Base-by-base conservation (phyloP, 1,284 basidiomycete species). In the Wallemia hederae region DNA sequence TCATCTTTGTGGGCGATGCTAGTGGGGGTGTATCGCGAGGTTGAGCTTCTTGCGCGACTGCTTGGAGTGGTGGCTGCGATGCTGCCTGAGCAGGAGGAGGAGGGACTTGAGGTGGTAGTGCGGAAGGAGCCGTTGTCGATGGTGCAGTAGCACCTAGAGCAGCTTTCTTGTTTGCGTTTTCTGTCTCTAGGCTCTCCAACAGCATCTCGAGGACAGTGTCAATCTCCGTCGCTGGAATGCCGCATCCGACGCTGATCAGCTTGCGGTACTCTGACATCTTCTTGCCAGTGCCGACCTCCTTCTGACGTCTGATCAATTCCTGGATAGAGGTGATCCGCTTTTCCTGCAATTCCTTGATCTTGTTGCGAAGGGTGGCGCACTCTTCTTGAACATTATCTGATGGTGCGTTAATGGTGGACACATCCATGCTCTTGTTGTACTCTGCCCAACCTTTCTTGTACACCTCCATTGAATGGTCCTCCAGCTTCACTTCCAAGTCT, bases 361-460 rank as follows among this genome's bases (percentile, higher is more conserved):
- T 82, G 64, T 76, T 77, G 59, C 80, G 74, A 61, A 84, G 70
- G 60, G 69, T 68, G 59, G 81, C 78, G 67, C 81, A 83, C 61
- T 76, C 76, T 64, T 74, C 71, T 56, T 75, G 76, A 7, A 84
- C 66, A 39, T 75, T 75, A 19, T 77, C 78, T 2, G 78, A 75
- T 63, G 62, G 66, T 5, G 63, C 66, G 3, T 68, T 65, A 24
- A 69, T 66, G 11, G 59, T 66, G 2, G 62, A 65, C 17, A 69
- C 67, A 7, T 80, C 75, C 17, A 73, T 70, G 1, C 64, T 64
- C 1, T 62, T 59, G 28, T 67, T 63, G 11, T 90, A 96, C 66
- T 83, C 83, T 68, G 90, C 85, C 80, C 82, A 92, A 1, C 89
- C 90, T n/a, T 83, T 68, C 58, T 83, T 77, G 70, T 85, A 86